Conservation (phyloP, 768 basidiomycete species). For the Tulasnella sp. region DNA sequence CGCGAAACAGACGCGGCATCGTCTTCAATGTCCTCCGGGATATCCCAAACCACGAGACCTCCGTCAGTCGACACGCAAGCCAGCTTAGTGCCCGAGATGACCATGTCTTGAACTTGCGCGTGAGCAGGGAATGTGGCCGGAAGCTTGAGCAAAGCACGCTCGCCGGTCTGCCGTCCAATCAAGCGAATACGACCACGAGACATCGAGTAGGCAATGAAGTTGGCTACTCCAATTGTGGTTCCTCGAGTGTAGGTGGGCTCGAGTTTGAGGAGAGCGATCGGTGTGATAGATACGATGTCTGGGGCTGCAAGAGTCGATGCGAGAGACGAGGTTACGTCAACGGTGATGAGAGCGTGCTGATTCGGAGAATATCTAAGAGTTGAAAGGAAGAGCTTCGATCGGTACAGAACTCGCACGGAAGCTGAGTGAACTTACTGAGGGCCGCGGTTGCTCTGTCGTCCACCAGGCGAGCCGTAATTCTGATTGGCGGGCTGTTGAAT, state of each 20-base stretch:
- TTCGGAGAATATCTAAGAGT: constrained; percentile 6
- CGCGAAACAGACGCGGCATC: constrained; percentile 55
- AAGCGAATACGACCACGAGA: constrained; percentile 81
- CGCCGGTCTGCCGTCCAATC: constrained; percentile 79
- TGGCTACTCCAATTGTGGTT: constrained; percentile 79
- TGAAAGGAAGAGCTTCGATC: neutral
- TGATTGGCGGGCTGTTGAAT: neutral
- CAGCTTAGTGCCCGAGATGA: constrained; percentile 67
- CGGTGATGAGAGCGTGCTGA: constrained; percentile 14
- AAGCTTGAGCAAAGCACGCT: constrained; percentile 74
- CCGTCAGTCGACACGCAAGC: constrained; percentile 83
- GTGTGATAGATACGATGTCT: constrained; percentile 77
- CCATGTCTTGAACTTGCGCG: constrained; percentile 73
- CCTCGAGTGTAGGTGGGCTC: constrained; percentile 76
- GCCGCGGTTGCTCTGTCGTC: constrained; percentile 23
- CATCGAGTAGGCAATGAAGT: constrained; percentile 92
- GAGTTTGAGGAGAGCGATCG: constrained; percentile 79
- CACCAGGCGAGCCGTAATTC: neutral
- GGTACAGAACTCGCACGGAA: neutral
- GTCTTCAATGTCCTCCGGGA: constrained; percentile 72
- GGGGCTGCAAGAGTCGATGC: constrained; percentile 65
- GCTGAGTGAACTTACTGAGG: neutral
- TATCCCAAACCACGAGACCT: constrained; percentile 80
- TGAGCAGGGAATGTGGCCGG: constrained; percentile 42
- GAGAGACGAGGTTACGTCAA: constrained; percentile 27